Evolutionary conservation across 2,329 filamentous ascomycete genomes (phyloP).

Genomic region (Helotiales sp.): DNA sequence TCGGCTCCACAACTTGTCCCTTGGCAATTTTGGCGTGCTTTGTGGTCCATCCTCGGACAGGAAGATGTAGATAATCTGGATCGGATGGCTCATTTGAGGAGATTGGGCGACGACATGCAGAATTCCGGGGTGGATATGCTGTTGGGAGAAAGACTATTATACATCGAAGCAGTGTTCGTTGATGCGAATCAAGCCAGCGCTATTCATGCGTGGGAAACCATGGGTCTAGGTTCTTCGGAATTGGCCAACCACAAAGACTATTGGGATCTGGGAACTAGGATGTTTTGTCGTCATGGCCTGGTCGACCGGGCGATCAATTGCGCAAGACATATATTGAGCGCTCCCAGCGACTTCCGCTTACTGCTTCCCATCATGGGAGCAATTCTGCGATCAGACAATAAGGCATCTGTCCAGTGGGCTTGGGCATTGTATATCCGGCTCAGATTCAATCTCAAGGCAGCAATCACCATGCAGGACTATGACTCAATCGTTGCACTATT

Average conservation of each 20-base stretch:
- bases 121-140: conserved; percentile 55
- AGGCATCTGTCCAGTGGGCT: conserved; percentile 53
- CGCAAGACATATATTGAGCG: conserved; percentile 52
- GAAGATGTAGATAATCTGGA: conserved; percentile 50
- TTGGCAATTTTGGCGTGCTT: conserved; percentile 57
- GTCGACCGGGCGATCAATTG: conserved; percentile 58
- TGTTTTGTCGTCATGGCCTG: conserved; percentile 60
- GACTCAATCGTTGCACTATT: conserved; percentile 73
- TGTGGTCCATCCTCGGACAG: conserved; percentile 61
- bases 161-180: conserved; percentile 68
- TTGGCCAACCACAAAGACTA: conserved; percentile 39
- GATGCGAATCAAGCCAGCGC: conserved; percentile 51
- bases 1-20: conserved; percentile 54
- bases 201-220: conserved; percentile 36
- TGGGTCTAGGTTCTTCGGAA: background rate
- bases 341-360: conserved; percentile 53
- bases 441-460: conserved; percentile 56
- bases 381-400: conserved; percentile 51
- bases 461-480: conserved; percentile 72
- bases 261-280: conserved; percentile 66
- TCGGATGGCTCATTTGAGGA: conserved; percentile 60
- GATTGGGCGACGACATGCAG: conserved; percentile 66
- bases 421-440: conserved; percentile 69
- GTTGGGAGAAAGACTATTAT: conserved; percentile 60
- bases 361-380: conserved; percentile 70